phyloP scores from a whole-genome alignment of 352 stramenopile species.

The Phytopythium vexans region DNA sequence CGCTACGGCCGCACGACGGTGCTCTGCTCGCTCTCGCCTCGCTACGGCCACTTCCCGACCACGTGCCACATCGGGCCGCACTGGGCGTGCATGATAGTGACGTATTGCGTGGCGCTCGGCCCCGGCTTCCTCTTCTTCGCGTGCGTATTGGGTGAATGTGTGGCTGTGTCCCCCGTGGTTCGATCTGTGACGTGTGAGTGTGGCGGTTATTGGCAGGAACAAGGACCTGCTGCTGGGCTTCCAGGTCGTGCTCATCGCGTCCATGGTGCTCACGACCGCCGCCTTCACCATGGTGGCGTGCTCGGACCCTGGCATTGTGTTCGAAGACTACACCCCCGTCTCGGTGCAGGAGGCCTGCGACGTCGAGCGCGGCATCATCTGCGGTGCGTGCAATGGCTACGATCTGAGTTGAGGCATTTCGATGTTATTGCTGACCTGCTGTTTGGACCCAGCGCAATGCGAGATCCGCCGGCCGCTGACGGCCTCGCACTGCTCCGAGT shows the following conservation, averaged over 20 bases:
- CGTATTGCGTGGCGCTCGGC: constrained; percentile 59
- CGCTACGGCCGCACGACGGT: constrained; percentile 59
- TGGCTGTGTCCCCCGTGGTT: not conserved
- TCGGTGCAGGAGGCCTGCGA: constrained; percentile 21
- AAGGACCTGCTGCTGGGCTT: constrained; percentile 35
- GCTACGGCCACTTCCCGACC: constrained; percentile 55
- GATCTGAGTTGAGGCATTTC: not conserved
- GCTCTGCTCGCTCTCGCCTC: constrained; percentile 41
- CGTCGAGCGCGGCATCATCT: constrained; percentile 56
- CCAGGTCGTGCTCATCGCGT: constrained; percentile 43
- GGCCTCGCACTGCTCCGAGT: constrained; percentile 80
- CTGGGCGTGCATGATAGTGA: constrained; percentile 72
- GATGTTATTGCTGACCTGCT: not conserved
- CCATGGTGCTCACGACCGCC: constrained; percentile 54
- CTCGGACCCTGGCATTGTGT: constrained; percentile 73
- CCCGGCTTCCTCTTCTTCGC: constrained; percentile 54
- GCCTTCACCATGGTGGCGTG: constrained; percentile 76
- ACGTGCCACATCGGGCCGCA: constrained; percentile 72
- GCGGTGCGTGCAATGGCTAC: constrained; percentile 31
- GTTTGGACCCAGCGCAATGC: constrained; percentile 51
- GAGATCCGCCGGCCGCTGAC: constrained; percentile 64
- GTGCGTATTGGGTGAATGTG: constrained; percentile 14
- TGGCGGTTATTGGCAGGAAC: constrained; percentile 10
- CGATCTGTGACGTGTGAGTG: not conserved
- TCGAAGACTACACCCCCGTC: constrained; percentile 31